Conservation (phyloP, 1,139 yeast species). For the Suhomyces anneliseae region DNA sequence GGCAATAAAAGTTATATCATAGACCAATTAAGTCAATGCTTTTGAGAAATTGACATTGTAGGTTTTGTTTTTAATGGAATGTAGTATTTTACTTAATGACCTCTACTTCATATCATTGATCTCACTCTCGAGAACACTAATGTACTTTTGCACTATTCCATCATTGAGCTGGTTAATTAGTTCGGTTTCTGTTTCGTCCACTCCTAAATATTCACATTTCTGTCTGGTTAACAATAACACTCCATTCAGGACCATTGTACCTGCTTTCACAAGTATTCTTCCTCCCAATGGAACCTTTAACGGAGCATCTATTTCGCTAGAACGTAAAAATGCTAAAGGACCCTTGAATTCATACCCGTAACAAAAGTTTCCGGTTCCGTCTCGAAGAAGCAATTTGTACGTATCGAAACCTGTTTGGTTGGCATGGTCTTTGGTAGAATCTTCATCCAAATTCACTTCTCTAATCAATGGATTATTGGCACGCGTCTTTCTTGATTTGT, state of each 20-base stretch:
- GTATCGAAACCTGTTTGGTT: slow-evolving; percentile 14
- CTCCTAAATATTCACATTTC: slow-evolving; percentile 37
- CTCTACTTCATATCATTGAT: slow-evolving; percentile 9
- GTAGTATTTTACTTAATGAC: too few relatives aligned
- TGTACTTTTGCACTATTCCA: slow-evolving; percentile 37
- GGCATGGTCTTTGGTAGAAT: slow-evolving; percentile 6
- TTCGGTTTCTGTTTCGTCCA: slow-evolving; percentile 21
- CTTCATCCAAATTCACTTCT: slow-evolving; percentile 34
- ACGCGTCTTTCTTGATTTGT: slow-evolving; percentile 13
- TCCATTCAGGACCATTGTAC: slow-evolving; percentile 36
- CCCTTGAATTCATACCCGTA: slow-evolving; percentile 43
- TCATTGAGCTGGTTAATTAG: slow-evolving; percentile 30
- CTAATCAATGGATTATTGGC: slow-evolving; percentile 24
- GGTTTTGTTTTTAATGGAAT: too few relatives aligned
- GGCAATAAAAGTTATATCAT: neutral
- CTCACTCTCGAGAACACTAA: slow-evolving; percentile 29
- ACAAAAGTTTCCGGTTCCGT: slow-evolving; percentile 31
- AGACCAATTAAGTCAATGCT: neutral
- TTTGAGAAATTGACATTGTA: too few relatives aligned
- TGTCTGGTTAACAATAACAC: slow-evolving; percentile 30
- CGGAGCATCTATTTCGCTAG: slow-evolving; percentile 23
- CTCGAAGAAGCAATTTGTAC: slow-evolving; percentile 38
- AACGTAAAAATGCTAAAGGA: slow-evolving; percentile 34
- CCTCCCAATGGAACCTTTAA: slow-evolving; percentile 44
- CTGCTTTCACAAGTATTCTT: slow-evolving; percentile 30